A percentile compares a stretch with the other conserved stretches of the same genome.
Evolutionary conservation across 495 filamentous ascomycete genomes (phyloP).

Genomic region (Astrothelium macrocarpum): DNA sequence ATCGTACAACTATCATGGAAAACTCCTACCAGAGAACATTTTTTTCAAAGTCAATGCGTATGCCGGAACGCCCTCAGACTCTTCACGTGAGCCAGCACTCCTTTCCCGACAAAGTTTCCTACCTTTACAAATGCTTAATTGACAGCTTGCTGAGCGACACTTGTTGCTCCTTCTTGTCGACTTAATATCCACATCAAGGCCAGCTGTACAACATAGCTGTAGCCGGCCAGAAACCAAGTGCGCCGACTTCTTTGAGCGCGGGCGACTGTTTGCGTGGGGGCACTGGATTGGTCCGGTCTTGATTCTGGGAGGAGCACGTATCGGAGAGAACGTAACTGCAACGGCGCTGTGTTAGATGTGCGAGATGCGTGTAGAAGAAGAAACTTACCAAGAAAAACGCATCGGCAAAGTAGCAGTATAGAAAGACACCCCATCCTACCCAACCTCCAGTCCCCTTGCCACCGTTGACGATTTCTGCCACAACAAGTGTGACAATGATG

Average conservation of each 20-base stretch:
- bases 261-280: conserved; percentile 69
- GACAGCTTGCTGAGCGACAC: neutral
- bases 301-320: conserved; percentile 75
- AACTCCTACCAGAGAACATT: neutral
- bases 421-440: conserved; percentile 80
- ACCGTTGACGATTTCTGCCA: conserved; percentile 65
- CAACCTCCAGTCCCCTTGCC: conserved; percentile 73
- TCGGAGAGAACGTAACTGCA: conserved; percentile 83
- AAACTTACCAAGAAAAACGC: conserved; percentile 82
- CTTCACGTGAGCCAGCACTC: neutral
- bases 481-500: conserved; percentile 72
- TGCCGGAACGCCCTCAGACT: neutral
- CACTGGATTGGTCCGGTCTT: conserved; percentile 25
- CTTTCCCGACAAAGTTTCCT: neutral
- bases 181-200: conserved; percentile 91
- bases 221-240: conserved; percentile 91
- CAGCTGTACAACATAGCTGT: conserved; percentile 88
- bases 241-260: conserved; percentile 78
- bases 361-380: neutral
- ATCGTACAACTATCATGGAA: neutral
- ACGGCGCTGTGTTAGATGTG: conserved; percentile 6
- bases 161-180: conserved; percentile 34
- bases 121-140: neutral
- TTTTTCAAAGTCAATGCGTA: neutral
- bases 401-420: conserved; percentile 85